A percentile compares a stretch with the other conserved stretches of the same genome.
Evolutionary conservation across 768 basidiomycete species (phyloP).

Genomic region (Suillus tomentosus): DNA sequence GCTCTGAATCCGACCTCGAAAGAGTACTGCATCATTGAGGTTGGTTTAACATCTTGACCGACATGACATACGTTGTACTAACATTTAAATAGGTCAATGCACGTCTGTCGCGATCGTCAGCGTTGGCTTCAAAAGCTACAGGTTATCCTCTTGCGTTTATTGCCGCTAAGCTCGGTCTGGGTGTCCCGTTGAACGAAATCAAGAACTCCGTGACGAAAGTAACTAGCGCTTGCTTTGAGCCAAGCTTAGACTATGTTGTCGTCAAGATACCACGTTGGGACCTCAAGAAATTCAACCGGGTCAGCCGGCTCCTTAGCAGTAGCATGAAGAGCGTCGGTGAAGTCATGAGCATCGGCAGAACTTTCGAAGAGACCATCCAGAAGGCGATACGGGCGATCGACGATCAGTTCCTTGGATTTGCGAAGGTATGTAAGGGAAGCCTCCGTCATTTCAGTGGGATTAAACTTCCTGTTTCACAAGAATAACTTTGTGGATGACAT

Average conservation of each 20-base stretch:
- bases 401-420: conserved; percentile 92
- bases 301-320: conserved; percentile 86
- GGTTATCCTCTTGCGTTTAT: conserved; percentile 98
- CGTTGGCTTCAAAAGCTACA: conserved; percentile 96
- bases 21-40: conserved; percentile 99
- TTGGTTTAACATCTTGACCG: conserved; percentile 30
- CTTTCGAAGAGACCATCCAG: conserved; percentile 98
- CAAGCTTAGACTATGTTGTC: conserved; percentile 94
- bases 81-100: conserved; percentile 70
- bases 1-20: conserved; percentile 93
- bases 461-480: conserved; percentile 38
- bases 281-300: conserved; percentile 95
- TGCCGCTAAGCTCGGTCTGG: conserved; percentile 96
- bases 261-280: conserved; percentile 99
- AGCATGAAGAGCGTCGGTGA: conserved; percentile 99
- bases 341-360: conserved; percentile 98
- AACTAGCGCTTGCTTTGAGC: conserved; percentile 97
- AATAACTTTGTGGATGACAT: conserved; percentile 88
- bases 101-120: conserved; percentile 97
- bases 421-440: conserved; percentile 53
- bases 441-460: not conserved
- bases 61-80: conserved; percentile 10
- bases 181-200: conserved; percentile 97
- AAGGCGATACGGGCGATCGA: conserved; percentile 98
- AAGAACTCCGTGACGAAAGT: conserved; percentile 97